Base-by-base conservation (phyloP, 2,329 filamentous ascomycete species). In the Cytospora piceae region DNA sequence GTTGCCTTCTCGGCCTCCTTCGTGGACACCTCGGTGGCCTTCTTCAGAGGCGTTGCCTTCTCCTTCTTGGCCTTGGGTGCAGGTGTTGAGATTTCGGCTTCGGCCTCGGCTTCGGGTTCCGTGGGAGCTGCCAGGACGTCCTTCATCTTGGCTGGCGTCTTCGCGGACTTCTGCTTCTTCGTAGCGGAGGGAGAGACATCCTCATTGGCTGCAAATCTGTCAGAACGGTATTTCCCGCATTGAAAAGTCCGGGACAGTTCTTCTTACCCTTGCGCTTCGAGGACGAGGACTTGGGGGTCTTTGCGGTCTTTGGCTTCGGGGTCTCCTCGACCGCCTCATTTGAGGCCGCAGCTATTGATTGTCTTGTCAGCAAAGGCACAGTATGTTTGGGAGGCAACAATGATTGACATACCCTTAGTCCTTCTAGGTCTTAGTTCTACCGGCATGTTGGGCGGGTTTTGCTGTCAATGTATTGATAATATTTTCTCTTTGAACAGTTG, bases 361-460 rank as follows among this genome's bases (percentile, higher is more conserved):
- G 17, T 32, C 49, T 62, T 27, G 58, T 67, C 32, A 67, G 66
- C 53, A 8, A 49, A 9, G 29, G 14, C 51, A 24, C 20, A 46
- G 3, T 9, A 22, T n/a, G 3, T 39, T n/a, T 17, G 11, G 34
- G 34, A 37, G 51, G 14, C 8, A n/a, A 31, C 4, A n/a, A 8
- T 9, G 3, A 22, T 51, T 20, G 20, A 27, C 59, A 57, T 63
- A 67, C 66, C 58, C 58, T 52, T 65, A 14, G 63, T 55, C 58
- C 58, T 67, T 49, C 66, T 67, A 34, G 66, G 66, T 67, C 66
- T 61, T 15, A 67, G 39, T 67, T 67, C 66, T 52, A 64, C 66
- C 39, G 54, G 54, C 63, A 67, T 67, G 20, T 27, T 63, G 55
- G 32, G 61, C 52, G 63, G 39, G 6, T n/a, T 46, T 63, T 29